Evolutionary conservation across 768 basidiomycete genomes (phyloP), one percentile per base, ranked within the genome.

Genomic region (Mycena indigotica): DNA sequence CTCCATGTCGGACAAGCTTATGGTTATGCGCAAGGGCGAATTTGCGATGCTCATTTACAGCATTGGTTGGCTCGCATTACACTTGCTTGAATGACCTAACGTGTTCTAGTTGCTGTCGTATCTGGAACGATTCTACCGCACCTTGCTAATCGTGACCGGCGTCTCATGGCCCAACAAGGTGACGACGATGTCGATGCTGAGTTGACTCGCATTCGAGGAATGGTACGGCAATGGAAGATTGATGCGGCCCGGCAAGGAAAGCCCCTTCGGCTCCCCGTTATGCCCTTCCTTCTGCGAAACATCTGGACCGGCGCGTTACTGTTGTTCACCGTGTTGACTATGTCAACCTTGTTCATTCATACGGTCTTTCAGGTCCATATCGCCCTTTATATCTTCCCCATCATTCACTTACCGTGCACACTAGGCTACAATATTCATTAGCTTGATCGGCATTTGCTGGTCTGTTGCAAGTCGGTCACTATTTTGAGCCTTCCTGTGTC

Each of bases 391-490:
- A n/a, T n/a, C n/a, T n/a, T n/a, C n/a, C n/a, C n/a, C n/a, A n/a
- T n/a, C n/a, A n/a, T n/a, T n/a, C n/a, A n/a, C n/a, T n/a, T n/a
- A n/a, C n/a, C n/a, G n/a, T n/a, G n/a, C n/a, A n/a, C n/a, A n/a
- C n/a, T n/a, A 90, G 82, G 95, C 95, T 8, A 91, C 91, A 16
- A 71, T 87, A 17, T 86, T 89, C 66, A 91, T 97, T 55, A 86
- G 86, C 51, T 69, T 95, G 51, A 85, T 96, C 23, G 95, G 95
- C 40, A 89, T 97, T 32, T 95, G 90, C 71, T 98, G 95, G 95
- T 92, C 94, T 10, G 92, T 97, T 38, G 93, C 95, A n/a, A 93
- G 61, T 62, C 19, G 39, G 61, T 58, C 17, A 16, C 23, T 44
- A 15, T 44, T 44, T n/a, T n/a, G n/a, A 6, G 41, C 41, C n/a